phyloP scores from a whole-genome alignment of 306 rosid genomes.

The Ormosia emarginata region DNA sequence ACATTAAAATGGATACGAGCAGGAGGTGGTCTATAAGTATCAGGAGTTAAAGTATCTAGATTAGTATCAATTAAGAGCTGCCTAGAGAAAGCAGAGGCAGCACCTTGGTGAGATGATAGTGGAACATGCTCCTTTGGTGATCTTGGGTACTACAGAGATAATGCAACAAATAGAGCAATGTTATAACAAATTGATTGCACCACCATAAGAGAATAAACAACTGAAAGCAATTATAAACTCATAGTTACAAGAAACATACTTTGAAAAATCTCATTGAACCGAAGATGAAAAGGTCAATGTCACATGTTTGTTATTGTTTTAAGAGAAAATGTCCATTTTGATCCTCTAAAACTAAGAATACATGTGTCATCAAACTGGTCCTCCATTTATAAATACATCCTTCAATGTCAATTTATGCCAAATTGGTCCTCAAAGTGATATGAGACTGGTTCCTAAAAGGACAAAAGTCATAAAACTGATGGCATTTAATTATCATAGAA shows the following conservation, averaged over 20 bases:
- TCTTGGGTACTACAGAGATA: slow-evolving; percentile 68
- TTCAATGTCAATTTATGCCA: background rate
- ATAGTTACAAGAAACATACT: background rate
- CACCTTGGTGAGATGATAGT: slow-evolving; percentile 62
- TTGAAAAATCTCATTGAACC: background rate
- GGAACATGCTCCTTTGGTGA: slow-evolving; percentile 80
- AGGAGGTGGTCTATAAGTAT: slow-evolving; percentile 85
- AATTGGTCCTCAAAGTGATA: background rate
- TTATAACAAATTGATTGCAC: background rate
- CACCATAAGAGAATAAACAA: background rate
- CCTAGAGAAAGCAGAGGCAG: slow-evolving; percentile 48
- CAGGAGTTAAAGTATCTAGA: slow-evolving; percentile 83
- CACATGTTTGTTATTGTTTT: background rate
- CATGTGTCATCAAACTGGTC: background rate
- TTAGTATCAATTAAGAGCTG: slow-evolving; percentile 82
- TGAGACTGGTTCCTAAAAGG: background rate
- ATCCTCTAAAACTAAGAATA: background rate
- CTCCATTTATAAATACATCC: background rate
- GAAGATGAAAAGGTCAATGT: background rate
- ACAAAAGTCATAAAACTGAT: background rate
- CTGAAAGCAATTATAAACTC: background rate
- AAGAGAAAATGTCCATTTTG: background rate
- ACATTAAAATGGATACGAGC: slow-evolving; percentile 73
- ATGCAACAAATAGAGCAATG: slow-evolving; percentile 15
- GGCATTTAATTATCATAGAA: background rate